These are phyloP conservation scores for Aspergillus terreus DNA, from an alignment of 2,329 filamentous ascomycete species.

Conservation along the genomic window DNA sequence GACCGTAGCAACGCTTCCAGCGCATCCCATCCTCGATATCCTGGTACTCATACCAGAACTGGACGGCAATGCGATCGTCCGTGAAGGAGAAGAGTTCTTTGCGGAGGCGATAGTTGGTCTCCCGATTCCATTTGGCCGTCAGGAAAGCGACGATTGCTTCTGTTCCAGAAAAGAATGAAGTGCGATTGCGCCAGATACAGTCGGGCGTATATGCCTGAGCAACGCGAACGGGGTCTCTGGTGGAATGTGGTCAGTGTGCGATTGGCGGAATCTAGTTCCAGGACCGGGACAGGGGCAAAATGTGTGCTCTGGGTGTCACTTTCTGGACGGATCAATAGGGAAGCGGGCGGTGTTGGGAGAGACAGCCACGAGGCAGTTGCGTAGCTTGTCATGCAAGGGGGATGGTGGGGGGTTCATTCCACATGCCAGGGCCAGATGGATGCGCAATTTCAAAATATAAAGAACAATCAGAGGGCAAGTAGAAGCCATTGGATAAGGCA, in stretches of 20 bases:
- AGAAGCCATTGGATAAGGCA: background rate
- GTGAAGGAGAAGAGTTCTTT: slow-evolving; percentile 81
- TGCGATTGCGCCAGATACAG: slow-evolving; percentile 77
- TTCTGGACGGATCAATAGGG: background rate
- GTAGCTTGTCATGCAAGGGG: slow-evolving; percentile 3
- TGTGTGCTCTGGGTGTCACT: no score
- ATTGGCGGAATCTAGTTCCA: background rate
- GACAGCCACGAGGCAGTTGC: slow-evolving; percentile 1
- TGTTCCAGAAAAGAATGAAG: slow-evolving; percentile 65
- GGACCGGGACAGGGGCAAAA: background rate
- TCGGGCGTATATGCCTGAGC: slow-evolving; percentile 71
- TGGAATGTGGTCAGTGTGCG: slow-evolving; percentile 1
- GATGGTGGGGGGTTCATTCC: background rate
- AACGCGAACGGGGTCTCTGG: slow-evolving; percentile 61
- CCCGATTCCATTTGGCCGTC: slow-evolving; percentile 68
- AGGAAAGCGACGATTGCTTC: slow-evolving; percentile 66
- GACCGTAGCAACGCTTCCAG: slow-evolving; percentile 85
- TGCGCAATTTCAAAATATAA: background rate
- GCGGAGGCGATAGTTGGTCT: slow-evolving; percentile 68
- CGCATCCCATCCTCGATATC: slow-evolving; percentile 59
- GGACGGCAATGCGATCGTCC: slow-evolving; percentile 75
- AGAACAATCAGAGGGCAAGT: background rate
- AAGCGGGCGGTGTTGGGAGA: background rate
- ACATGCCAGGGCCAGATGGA: background rate
- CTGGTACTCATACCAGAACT: slow-evolving; percentile 86